Evolutionary conservation across 83 land plant genomes (phyloP), one percentile per base, ranked within the genome.

Genomic region (Thuja plicata): DNA sequence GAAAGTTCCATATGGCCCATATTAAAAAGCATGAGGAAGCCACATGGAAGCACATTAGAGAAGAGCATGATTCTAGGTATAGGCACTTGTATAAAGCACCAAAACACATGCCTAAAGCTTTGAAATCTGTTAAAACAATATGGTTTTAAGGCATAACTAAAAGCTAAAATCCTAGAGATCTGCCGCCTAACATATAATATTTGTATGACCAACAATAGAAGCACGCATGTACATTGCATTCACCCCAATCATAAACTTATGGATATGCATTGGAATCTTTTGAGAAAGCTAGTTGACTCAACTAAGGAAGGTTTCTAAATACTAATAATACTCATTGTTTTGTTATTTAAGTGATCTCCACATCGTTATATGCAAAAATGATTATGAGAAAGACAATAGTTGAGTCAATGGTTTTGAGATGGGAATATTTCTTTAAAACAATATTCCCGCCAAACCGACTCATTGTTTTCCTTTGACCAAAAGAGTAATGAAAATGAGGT

Each of bases 221-320:
- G 71, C 71, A 66, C 71, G n/a, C 71, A 27, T 66, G n/a, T 66
- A 66, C 71, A 66, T 66, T 66, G 71, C 71, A 66, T 66, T 66
- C 24, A 66, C 30, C 2, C 71, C 71, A 6, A 24, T 43, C 45
- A 43, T 43, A 1, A 43, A 43, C 45, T 43, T 43, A 43, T 24
- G 71, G 10, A 66, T 66, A 66, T 5, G n/a, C n/a, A 52, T 52
- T 52, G 55, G 55, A 52, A 52, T 52, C 55, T 50, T 50, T 50
- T 48, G 12, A 12, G 12, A 12, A 50, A 50, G 12, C 15, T 52
- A 52, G 55, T 52, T 52, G 55, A 52, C 55, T 52, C 55, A 10
- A 50, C 55, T 12, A 52, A 52, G 55, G 27, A 50, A 62, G n/a
- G 30, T 66, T 66, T 27, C 71, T 66, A 24, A 27, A 27, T 66